Evolutionary conservation across 352 stramenopile genomes (phyloP), one percentile per base, ranked within the genome.

Genomic region (Globisporangium orthogonon): DNA sequence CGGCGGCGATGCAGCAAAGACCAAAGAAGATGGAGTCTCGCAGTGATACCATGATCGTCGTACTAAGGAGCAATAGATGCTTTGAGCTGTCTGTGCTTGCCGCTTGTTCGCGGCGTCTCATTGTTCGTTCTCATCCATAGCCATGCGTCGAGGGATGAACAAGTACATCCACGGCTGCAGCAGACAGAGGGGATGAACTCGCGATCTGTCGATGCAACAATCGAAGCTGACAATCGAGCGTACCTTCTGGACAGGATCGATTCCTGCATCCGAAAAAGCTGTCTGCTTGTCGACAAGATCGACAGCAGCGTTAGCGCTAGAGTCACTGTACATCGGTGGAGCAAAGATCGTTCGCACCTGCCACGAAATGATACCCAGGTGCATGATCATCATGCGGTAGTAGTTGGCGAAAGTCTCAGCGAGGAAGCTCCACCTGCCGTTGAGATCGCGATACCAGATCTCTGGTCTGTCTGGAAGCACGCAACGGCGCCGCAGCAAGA

Each of bases 381-480:
- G 83, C 39, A 70, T 69, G 43, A 92, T 73, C 74, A 90, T 89
- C 74, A 90, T 83, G 51, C 83, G 79, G 60, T 92, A 92, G 62
- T 92, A 92, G 40, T 89, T 76, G 28, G 66, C 74, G 52, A 92
- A 92, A 13, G 60, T 78, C 41, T 78, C 58, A 0, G 83, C 78
- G 15, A 92, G 68, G 49, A 89, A 92, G 54, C 78, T 82, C 83
- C 83, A 90, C 17, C 62, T 61, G 2, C 71, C 78, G 40, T 65
- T 65, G 40, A 86, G 55, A 58, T 90, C 71, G 11, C 65, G 67
- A 58, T 89, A 86, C 83, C 83, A 90, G 44, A 90, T 67, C 61
- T 92, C 71, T 14, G 73, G 54, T 33, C 44, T 55, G 50, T 69
- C 76, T 88, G 52, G 7, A 44, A 37, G 33, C 33, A 9, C 33